Base-by-base conservation (phyloP, 2,329 filamentous ascomycete genomes). In the Rhynchosporium secalis region DNA sequence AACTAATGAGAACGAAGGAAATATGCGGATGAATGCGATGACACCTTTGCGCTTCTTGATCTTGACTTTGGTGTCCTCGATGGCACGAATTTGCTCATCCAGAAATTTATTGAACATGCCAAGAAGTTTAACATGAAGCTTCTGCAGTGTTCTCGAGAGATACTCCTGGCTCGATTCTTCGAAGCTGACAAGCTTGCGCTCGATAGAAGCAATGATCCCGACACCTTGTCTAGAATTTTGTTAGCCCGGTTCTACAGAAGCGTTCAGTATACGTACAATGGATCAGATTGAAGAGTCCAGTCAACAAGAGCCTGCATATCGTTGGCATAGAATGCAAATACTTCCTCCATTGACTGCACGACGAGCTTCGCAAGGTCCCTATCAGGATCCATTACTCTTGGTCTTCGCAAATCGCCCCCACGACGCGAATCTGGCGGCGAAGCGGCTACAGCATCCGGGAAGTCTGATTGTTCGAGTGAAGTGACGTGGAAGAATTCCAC, bases 1-100 rank as follows among this genome's bases (percentile, higher is more conserved):
- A 0, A 90, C 87, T 1, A 85, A 77, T n/a, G 87, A 87, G 77
- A 97, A 97, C 63, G 88, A 81, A 0, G 94, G 95, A 80, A 98
- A 98, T 46, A 94, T 89, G 67, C 91, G 90, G 80, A 98, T 94
- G 76, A 98, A 98, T 15, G 88, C 88, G 71, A 98, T 97, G 61
- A 99, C 91, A 10, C 95, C 94, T 78, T 96, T 97, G 69, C 95
- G 89, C 81, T 98, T 98, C 81, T 96, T 97, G 77, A 97, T 92
- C 80, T 97, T 97, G 75, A 99, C 94, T 77, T 98, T 98, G 45
- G 93, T 98, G 65, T 98, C 95, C 77, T 98, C 95, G 66, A 98
- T 96, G 4, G 92, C 93, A 31, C 91, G 90, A 63, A 98, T 90
- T 75, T 99, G 95, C 67, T 96, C 92, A 68, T 98, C 94, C 8